Conservation (phyloP, 768 basidiomycete species). For the Lactarius sp. region DNA sequence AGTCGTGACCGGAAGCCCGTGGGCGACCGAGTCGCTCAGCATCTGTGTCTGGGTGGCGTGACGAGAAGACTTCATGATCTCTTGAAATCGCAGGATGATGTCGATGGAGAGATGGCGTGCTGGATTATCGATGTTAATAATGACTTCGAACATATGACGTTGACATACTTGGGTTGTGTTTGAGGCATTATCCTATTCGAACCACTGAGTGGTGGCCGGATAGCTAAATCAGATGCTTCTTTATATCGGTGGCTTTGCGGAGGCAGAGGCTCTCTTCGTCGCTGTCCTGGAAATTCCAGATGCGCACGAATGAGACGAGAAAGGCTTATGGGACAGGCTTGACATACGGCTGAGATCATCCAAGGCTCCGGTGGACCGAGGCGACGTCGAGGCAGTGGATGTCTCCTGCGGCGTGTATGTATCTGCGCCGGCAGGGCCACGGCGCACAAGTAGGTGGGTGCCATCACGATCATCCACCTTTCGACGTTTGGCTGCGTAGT, state of each 20-base stretch:
- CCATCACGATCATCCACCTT: constrained; percentile 18
- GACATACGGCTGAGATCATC: constrained; percentile 25
- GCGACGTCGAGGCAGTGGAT: constrained; percentile 20
- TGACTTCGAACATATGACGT: neutral
- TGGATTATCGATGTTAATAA: neutral
- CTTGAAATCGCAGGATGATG: constrained; percentile 7
- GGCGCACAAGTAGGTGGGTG: constrained; percentile 11
- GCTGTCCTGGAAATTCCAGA: constrained; percentile 22
- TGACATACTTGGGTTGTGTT: constrained; percentile 16
- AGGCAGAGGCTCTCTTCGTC: constrained; percentile 23
- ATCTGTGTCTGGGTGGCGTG: constrained; percentile 8
- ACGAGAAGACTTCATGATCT: constrained; percentile 2
- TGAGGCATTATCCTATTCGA: constrained; percentile 10
- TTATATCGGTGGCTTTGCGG: constrained; percentile 24
- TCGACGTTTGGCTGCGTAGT: constrained; percentile 22
- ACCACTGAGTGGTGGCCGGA: constrained; percentile 7
- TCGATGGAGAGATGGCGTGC: constrained; percentile 17
- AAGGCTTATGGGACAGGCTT: constrained; percentile 16
- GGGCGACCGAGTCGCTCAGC: neutral
- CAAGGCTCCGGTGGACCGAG: constrained; percentile 15
- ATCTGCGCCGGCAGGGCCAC: constrained; percentile 16
- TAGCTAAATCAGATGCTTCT: constrained; percentile 11
- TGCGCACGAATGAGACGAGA: constrained; percentile 13
- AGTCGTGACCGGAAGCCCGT: constrained; percentile 7
- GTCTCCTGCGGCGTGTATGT: constrained; percentile 9